These are phyloP conservation scores for Quercus tomentella DNA, from an alignment of 331 rosid genomes.

Conservation along the genomic window DNA sequence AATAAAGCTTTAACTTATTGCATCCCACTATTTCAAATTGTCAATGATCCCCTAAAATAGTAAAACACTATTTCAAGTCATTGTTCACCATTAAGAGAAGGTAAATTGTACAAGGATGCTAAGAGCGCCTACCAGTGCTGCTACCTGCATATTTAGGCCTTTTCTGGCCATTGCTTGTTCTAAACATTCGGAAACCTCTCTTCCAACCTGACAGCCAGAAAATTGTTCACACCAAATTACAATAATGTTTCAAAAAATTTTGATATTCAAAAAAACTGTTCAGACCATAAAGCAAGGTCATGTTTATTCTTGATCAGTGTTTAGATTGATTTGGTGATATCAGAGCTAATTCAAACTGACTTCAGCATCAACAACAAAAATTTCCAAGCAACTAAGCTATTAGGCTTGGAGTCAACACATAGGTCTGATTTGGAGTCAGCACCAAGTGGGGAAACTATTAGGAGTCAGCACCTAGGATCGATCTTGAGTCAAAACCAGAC, in stretches of 20 bases:
- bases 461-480: no score
- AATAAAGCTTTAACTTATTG: neutral
- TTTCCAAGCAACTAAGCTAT: neutral
- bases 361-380: slow-evolving; percentile 1
- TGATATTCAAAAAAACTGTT: neutral
- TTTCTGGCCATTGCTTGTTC: slow-evolving; percentile 68
- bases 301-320: neutral
- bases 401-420: no score
- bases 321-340: neutral
- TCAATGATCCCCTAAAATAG: no score
- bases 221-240: neutral
- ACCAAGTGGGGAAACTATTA: no score
- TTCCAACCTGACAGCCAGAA: slow-evolving; percentile 63
- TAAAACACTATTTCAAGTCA: neutral
- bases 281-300: neutral
- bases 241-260: neutral
- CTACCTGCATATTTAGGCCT: slow-evolving; percentile 70
- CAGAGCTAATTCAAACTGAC: neutral
- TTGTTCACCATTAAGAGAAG: neutral
- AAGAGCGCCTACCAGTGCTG: slow-evolving; percentile 62
- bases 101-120: neutral
- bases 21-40: no score
- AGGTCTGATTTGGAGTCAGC: no score
- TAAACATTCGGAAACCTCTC: slow-evolving; percentile 66
- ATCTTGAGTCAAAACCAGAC: no score